A percentile compares a stretch with the other conserved stretches of the same genome.
Evolutionary conservation across 2,329 filamentous ascomycete species (phyloP).

Genomic region (Celoporthe dispersa): DNA sequence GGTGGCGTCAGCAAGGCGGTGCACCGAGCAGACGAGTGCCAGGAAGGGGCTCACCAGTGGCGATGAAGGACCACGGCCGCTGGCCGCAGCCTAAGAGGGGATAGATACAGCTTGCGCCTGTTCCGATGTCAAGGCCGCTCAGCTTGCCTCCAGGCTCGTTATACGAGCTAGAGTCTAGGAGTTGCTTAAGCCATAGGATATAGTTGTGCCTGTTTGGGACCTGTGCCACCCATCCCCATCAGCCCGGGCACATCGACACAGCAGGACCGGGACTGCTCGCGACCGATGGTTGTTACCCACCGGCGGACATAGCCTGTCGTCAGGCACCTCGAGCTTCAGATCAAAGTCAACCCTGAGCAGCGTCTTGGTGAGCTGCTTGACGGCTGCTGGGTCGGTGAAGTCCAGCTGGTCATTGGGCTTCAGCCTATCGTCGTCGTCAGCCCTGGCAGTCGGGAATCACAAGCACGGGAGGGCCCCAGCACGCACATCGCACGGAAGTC

Average conservation of each 20-base stretch:
- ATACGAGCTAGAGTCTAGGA: constrained; percentile 74
- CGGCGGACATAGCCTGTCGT: constrained; percentile 83
- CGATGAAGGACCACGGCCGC: constrained; percentile 75
- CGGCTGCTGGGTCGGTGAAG: constrained; percentile 77
- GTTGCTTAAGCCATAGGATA: constrained; percentile 81
- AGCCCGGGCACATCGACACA: constrained; percentile 9
- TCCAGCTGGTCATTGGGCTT: constrained; percentile 62
- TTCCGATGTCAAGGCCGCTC: constrained; percentile 82
- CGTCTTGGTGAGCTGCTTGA: constrained; percentile 81
- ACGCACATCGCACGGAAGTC: constrained; percentile 49
- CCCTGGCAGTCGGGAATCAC: neutral
- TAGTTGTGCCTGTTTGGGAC: constrained; percentile 80
- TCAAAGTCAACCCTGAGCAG: constrained; percentile 78
- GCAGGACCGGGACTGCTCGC: neutral
- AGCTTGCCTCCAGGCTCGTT: constrained; percentile 54
- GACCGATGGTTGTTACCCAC: constrained; percentile 49
- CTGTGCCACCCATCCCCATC: constrained; percentile 38
- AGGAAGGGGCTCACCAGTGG: constrained; percentile 51
- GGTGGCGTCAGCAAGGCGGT: constrained; percentile 28
- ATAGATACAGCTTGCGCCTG: constrained; percentile 90
- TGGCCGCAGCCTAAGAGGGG: constrained; percentile 77
- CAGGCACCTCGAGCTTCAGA: constrained; percentile 70
- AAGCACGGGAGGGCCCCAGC: neutral
- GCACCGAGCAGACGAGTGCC: neutral
- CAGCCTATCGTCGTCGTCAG: constrained; percentile 37